phyloP scores from a whole-genome alignment of 768 basidiomycete genomes.

The Mycena galopus region DNA sequence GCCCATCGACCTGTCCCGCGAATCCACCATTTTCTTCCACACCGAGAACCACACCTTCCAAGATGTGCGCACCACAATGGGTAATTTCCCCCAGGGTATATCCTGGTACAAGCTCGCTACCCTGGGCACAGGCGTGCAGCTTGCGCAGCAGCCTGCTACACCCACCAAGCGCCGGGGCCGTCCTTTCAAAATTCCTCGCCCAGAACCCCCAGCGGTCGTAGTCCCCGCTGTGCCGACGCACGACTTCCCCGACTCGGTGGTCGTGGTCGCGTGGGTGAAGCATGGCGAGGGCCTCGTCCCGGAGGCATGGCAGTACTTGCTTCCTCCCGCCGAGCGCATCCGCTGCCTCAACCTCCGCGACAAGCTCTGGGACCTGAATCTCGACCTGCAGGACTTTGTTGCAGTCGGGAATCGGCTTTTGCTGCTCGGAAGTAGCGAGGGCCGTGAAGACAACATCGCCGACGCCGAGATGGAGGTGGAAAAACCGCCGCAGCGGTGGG shows the following conservation, averaged over 20 bases:
- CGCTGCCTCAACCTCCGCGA: slow-evolving; percentile 38
- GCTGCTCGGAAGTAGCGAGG: slow-evolving; percentile 31
- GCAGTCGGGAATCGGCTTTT: slow-evolving; percentile 33
- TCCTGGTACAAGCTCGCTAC: slow-evolving; percentile 36
- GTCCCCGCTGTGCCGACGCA: neutral
- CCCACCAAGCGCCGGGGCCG: neutral
- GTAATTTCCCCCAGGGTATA: slow-evolving; percentile 37
- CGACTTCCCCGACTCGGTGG: slow-evolving; percentile 17
- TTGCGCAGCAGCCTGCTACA: neutral
- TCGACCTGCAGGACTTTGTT: slow-evolving; percentile 39
- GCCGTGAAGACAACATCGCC: slow-evolving; percentile 19
- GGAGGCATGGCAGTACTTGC: slow-evolving; percentile 41
- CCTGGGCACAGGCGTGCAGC: neutral
- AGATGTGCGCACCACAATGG: slow-evolving; percentile 25
- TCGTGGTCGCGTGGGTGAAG: slow-evolving; percentile 41
- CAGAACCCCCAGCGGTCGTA: neutral
- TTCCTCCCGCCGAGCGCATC: slow-evolving; percentile 40
- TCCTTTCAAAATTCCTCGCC: neutral
- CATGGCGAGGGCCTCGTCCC: slow-evolving; percentile 25
- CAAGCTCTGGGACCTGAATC: slow-evolving; percentile 36
- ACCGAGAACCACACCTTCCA: slow-evolving; percentile 39
- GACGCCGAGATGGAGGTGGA: slow-evolving; percentile 38
- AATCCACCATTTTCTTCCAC: slow-evolving; percentile 39
- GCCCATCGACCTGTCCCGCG: slow-evolving; percentile 24
- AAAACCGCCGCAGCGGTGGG: slow-evolving; percentile 11